A percentile compares a stretch with the other conserved stretches of the same genome.
phyloP scores from a whole-genome alignment of 169 alveolate species.

The Eimeria sp. region DNA sequence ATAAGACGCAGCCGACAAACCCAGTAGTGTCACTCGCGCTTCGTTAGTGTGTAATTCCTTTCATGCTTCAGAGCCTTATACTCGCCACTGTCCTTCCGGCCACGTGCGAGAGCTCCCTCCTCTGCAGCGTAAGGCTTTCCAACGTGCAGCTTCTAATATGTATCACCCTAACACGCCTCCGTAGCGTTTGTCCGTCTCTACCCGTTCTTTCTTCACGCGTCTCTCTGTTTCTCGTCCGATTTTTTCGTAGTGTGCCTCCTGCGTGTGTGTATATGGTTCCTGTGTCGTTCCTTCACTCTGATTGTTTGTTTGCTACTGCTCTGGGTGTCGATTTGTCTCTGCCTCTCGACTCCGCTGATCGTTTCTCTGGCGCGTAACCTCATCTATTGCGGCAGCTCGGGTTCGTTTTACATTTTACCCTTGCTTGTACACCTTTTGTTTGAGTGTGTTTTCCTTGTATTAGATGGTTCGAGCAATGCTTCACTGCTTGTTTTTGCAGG shows the following conservation, averaged over 20 bases:
- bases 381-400: neutral
- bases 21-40: neutral
- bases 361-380: neutral
- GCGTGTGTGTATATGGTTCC: neutral
- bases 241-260: neutral
- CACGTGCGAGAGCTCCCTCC: slow-evolving; percentile 61
- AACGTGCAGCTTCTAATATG: neutral
- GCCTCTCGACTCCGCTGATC: neutral
- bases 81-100: slow-evolving; percentile 56
- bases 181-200: neutral
- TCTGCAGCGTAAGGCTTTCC: slow-evolving; percentile 68
- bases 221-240: neutral
- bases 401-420: neutral
- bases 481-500: neutral
- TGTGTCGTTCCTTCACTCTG: neutral
- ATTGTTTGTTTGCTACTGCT: neutral
- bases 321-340: neutral
- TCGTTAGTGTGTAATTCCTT: neutral
- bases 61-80: slow-evolving; percentile 54
- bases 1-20: neutral
- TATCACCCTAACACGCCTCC: neutral
- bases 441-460: neutral
- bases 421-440: neutral
- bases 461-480: neutral
- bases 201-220: no score